phyloP scores from a whole-genome alignment of 192 early-diverging fungal genomes.

The Backusella macrospora region DNA sequence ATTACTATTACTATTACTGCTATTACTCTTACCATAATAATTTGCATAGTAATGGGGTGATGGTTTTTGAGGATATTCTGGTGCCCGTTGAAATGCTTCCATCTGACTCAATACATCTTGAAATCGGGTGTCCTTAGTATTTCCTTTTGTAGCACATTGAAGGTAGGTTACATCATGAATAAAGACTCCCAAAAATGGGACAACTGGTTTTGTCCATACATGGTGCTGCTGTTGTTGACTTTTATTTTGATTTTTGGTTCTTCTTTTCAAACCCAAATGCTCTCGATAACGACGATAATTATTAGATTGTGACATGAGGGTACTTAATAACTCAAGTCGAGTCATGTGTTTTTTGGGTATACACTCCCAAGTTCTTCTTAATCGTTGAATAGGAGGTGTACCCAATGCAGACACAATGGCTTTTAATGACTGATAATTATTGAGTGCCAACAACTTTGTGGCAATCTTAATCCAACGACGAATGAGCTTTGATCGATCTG shows the following conservation, averaged over 20 bases:
- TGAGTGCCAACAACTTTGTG: slow-evolving; percentile 53
- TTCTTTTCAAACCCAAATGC: slow-evolving; percentile 42
- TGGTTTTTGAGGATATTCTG: slow-evolving; percentile 54
- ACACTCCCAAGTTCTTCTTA: slow-evolving; percentile 75
- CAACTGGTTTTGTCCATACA: slow-evolving; percentile 50
- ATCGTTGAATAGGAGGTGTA: slow-evolving; percentile 67
- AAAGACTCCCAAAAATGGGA: slow-evolving; percentile 77
- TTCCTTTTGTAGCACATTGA: slow-evolving; percentile 61
- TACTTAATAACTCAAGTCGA: slow-evolving; percentile 54
- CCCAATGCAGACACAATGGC: slow-evolving; percentile 67
- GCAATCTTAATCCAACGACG: slow-evolving; percentile 74
- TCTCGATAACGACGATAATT: slow-evolving; percentile 75
- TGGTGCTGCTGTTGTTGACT: neutral
- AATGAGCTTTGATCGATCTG: slow-evolving; percentile 59
- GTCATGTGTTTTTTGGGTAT: slow-evolving; percentile 67
- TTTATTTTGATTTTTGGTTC: slow-evolving; percentile 22
- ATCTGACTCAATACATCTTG: slow-evolving; percentile 62
- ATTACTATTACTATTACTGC: neutral
- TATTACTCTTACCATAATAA: neutral
- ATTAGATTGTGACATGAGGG: slow-evolving; percentile 65
- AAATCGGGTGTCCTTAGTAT: slow-evolving; percentile 52
- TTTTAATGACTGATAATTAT: slow-evolving; percentile 74
- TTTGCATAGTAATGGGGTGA: slow-evolving; percentile 39
- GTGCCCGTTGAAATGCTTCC: slow-evolving; percentile 57
- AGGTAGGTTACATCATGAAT: slow-evolving; percentile 80